These are phyloP conservation scores for Arthrobotrys megalospora DNA, from an alignment of 2,329 filamentous ascomycete genomes.

Conservation along the genomic window DNA sequence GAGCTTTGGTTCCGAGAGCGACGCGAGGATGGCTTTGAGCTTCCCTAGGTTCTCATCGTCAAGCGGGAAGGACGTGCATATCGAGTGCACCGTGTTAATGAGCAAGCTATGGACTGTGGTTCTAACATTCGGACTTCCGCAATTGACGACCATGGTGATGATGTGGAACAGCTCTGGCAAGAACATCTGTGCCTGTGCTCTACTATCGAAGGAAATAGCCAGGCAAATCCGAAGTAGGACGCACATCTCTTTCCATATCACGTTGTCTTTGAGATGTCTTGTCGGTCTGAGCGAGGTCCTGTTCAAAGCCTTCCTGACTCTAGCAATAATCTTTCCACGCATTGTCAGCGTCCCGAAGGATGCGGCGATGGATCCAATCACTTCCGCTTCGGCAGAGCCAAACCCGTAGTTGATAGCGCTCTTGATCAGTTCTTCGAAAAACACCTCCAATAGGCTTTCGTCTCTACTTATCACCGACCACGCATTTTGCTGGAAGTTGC, in stretches of 20 bases:
- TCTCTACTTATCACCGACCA: conserved; percentile 78
- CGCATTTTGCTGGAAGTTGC: conserved; percentile 76
- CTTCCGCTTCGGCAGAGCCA: conserved; percentile 74
- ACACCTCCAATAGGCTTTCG: conserved; percentile 77
- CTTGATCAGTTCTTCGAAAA: conserved; percentile 78
- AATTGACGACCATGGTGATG: conserved; percentile 79
- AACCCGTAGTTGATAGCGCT: conserved; percentile 72
- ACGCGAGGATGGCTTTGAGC: conserved; percentile 73
- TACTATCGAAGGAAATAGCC: conserved; percentile 78
- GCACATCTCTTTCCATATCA: conserved; percentile 79
- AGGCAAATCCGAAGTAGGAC: conserved; percentile 78
- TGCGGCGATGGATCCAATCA: conserved; percentile 75
- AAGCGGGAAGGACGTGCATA: conserved; percentile 76
- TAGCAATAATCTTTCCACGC: conserved; percentile 76
- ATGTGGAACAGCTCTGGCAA: conserved; percentile 80
- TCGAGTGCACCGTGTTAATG: conserved; percentile 78
- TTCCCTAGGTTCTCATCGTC: conserved; percentile 74
- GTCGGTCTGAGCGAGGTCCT: conserved; percentile 78
- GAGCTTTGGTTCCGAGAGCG: conserved; percentile 74
- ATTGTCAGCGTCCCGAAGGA: conserved; percentile 77
- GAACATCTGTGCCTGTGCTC: conserved; percentile 78
- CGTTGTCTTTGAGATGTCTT: conserved; percentile 76
- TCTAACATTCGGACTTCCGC: conserved; percentile 74
- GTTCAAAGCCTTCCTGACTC: conserved; percentile 78
- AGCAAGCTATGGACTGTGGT: conserved; percentile 76